Percentiles rank a stretch among this genome's conserved stretches.
These are phyloP conservation scores for Chlorella sp. DNA, from an alignment of 139 green algal genomes.

Conservation along the genomic window DNA sequence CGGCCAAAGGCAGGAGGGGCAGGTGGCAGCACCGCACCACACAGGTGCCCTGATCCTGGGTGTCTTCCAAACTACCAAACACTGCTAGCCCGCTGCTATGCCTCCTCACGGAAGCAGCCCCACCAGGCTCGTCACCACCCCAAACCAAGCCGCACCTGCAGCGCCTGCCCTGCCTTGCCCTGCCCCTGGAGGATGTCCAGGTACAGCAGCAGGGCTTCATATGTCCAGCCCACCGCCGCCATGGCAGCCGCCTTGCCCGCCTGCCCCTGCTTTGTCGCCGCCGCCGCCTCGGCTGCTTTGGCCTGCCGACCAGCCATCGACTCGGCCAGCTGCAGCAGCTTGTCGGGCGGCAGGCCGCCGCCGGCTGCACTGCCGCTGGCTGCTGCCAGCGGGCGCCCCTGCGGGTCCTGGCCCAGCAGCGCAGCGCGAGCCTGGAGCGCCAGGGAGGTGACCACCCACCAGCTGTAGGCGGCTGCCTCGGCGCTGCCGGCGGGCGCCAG, in stretches of 20 bases:
- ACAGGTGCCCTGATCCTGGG: too few relatives aligned
- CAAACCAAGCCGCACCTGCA: too few relatives aligned
- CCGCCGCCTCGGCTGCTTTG: background rate
- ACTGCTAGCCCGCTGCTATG: too few relatives aligned
- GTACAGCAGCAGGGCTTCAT: constrained; percentile 70
- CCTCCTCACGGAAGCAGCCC: too few relatives aligned
- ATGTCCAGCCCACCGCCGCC: constrained; percentile 1
- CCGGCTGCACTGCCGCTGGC: background rate
- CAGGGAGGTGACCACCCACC: constrained; percentile 71
- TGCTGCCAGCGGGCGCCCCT: background rate
- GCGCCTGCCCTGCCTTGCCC: constrained; percentile 50
- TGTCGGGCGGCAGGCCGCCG: constrained; percentile 35
- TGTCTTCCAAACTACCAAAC: too few relatives aligned
- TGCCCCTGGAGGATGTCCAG: constrained; percentile 67
- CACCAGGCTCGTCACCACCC: too few relatives aligned
- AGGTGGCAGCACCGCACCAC: too few relatives aligned
- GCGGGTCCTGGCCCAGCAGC: background rate
- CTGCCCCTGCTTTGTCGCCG: background rate
- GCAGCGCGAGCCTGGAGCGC: constrained; percentile 37
- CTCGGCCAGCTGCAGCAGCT: constrained; percentile 76
- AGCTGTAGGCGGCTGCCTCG: constrained; percentile 56
- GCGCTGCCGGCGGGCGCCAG: constrained; percentile 6
- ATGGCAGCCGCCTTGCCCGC: background rate
- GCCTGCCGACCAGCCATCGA: constrained; percentile 61
- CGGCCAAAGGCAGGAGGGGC: too few relatives aligned